Conservation (phyloP, 2,329 filamentous ascomycete genomes). For the Fusarium hostae region DNA sequence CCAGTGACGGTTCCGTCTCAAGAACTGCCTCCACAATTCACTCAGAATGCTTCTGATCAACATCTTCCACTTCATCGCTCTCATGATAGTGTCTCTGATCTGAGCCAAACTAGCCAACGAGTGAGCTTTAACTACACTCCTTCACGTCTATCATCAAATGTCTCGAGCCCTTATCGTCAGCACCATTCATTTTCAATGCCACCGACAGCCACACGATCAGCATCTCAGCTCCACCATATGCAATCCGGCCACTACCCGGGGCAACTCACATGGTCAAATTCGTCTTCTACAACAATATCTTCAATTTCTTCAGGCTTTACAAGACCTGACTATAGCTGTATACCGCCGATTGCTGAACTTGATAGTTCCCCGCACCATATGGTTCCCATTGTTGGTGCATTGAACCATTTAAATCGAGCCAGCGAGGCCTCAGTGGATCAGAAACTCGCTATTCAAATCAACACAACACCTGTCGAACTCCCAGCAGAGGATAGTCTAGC, state of each 20-base stretch:
- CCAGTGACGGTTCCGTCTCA: background rate
- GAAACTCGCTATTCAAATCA: conserved; percentile 15
- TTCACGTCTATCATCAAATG: background rate
- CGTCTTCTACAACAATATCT: conserved; percentile 14
- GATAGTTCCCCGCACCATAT: conserved; percentile 18
- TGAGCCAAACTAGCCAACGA: background rate
- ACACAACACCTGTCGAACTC: conserved; percentile 21
- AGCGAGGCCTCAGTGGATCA: background rate
- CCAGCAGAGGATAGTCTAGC: background rate
- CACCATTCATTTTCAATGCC: background rate
- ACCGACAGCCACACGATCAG: background rate
- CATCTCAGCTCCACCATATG: background rate
- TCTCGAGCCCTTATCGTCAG: background rate
- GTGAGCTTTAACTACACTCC: background rate
- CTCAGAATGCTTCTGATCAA: background rate
- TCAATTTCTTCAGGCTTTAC: background rate
- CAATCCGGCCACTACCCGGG: conserved; percentile 2
- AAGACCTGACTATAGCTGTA: background rate
- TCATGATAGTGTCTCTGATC: background rate
- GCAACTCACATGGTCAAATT: conserved; percentile 20
- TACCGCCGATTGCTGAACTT: conserved; percentile 20
- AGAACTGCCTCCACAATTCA: background rate
- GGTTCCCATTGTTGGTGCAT: conserved; percentile 1
- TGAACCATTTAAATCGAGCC: background rate
- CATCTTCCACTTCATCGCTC: background rate